These are phyloP conservation scores for Pisolithus sp. DNA, from an alignment of 768 basidiomycete genomes.

Conservation along the genomic window DNA sequence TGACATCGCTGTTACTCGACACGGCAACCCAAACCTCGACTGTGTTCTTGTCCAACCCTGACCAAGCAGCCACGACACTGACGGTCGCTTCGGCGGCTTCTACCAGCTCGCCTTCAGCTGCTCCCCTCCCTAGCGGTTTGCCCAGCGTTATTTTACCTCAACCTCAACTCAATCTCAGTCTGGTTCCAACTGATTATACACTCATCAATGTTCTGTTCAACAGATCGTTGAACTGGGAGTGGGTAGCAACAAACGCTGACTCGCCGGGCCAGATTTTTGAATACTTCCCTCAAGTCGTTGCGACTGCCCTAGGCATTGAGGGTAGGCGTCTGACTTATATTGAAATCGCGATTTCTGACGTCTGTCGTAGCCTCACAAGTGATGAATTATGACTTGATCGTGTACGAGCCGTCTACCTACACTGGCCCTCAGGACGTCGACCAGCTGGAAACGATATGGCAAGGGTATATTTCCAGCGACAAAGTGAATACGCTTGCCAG, in stretches of 20 bases:
- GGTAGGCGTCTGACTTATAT: constrained; percentile 24
- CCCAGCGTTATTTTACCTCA: constrained; percentile 56
- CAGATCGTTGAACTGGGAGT: constrained; percentile 55
- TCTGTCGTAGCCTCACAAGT: constrained; percentile 30
- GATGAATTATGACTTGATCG: constrained; percentile 54
- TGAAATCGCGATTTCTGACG: constrained; percentile 26
- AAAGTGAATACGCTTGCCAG: constrained; percentile 55
- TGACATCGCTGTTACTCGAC: constrained; percentile 28
- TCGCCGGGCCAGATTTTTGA: constrained; percentile 75
- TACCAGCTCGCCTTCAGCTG: constrained; percentile 19
- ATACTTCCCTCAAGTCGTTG: constrained; percentile 51
- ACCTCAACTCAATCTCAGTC: constrained; percentile 14
- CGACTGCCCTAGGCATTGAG: constrained; percentile 38
- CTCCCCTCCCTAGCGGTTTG: constrained; percentile 50
- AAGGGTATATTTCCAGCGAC: constrained; percentile 57
- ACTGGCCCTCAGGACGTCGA: constrained; percentile 37
- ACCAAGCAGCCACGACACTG: constrained; percentile 28
- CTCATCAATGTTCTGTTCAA: constrained; percentile 65
- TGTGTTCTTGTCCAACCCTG: constrained; percentile 31
- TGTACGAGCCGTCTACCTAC: constrained; percentile 60
- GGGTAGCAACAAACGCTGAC: constrained; percentile 50
- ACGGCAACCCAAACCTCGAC: constrained; percentile 15
- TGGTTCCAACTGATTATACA: constrained; percentile 34
- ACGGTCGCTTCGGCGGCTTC: constrained; percentile 17
- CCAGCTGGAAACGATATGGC: constrained; percentile 61